phyloP scores from a whole-genome alignment of 2,329 filamentous ascomycete genomes.

The Cercospora nicotianae region DNA sequence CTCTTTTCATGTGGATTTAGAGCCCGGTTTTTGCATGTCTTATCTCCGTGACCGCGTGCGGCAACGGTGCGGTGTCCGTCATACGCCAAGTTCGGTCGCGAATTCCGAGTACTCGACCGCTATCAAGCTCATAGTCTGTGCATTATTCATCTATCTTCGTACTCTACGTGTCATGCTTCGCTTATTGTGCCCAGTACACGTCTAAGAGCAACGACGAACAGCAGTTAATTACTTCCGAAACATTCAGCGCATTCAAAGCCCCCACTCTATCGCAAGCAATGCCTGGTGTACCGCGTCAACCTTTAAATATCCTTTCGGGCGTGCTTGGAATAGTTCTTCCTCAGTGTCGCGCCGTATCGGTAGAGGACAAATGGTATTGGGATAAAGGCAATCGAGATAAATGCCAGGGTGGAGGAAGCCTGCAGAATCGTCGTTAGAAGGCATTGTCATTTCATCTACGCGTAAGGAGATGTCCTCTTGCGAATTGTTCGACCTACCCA shows the following conservation, averaged over 20 bases:
- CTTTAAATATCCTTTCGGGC: slow-evolving; percentile 45
- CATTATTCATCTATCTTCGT: background rate
- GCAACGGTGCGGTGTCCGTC: background rate
- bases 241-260: background rate
- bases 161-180: background rate
- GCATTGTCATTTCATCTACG: background rate
- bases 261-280: background rate
- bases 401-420: slow-evolving; percentile 42
- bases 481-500: slow-evolving; percentile 35
- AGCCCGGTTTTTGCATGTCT: background rate
- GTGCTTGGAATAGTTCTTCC: slow-evolving; percentile 43
- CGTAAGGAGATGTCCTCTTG: background rate
- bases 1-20: background rate
- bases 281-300: background rate
- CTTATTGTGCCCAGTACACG: background rate
- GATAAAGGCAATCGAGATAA: slow-evolving; percentile 47
- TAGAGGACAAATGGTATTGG: slow-evolving; percentile 50
- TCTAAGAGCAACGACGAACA: background rate
- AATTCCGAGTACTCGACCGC: background rate
- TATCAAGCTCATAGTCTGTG: background rate
- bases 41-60: background rate
- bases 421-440: background rate
- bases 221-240: background rate
- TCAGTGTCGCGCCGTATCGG: slow-evolving; percentile 44
- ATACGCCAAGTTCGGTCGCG: background rate